A percentile compares a stretch with the other conserved stretches of the same genome.
Conservation (phyloP, 169 alveolate genomes). For the Theileria orientalis region DNA sequence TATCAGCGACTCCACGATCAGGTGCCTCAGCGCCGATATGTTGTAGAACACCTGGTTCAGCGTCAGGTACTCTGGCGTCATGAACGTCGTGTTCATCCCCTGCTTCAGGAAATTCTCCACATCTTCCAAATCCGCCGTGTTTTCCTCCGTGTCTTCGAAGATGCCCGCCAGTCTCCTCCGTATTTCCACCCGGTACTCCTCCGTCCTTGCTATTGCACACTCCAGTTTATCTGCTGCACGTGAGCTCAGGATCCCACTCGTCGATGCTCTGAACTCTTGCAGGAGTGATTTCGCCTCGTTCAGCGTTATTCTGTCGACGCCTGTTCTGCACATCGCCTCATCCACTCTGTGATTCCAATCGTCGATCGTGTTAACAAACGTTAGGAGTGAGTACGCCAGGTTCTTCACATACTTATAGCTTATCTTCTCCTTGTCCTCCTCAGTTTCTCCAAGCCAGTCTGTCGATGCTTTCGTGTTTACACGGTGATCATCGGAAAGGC, state of each 20-base stretch:
- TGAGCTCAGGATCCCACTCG: constrained; percentile 32
- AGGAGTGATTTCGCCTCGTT: constrained; percentile 45
- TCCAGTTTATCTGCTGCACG: constrained; percentile 30
- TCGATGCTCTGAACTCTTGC: constrained; percentile 35
- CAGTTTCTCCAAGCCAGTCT: too few relatives aligned
- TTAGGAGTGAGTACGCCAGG: constrained; percentile 5
- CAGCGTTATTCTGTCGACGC: constrained; percentile 17
- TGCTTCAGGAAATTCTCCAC: constrained; percentile 43
- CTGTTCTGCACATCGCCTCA: constrained; percentile 10
- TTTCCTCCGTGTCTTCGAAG: constrained; percentile 30
- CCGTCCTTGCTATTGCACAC: constrained; percentile 36
- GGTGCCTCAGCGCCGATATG: constrained; percentile 22
- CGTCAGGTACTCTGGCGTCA: constrained; percentile 44
- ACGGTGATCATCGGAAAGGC: too few relatives aligned
- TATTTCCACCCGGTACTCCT: constrained; percentile 32
- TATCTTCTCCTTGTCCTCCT: neutral
- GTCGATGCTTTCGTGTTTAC: too few relatives aligned
- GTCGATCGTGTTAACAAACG: constrained; percentile 16
- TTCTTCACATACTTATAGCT: constrained; percentile 1
- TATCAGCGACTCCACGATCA: constrained; percentile 42
- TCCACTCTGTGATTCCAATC: constrained; percentile 35
- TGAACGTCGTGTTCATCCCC: constrained; percentile 5
- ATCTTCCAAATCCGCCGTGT: constrained; percentile 23
- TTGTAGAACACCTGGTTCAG: constrained; percentile 40
- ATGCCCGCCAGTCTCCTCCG: constrained; percentile 13